Percentiles rank a stretch among this genome's conserved stretches.
These are phyloP conservation scores for Aspergillus sp. DNA, from an alignment of 2,329 filamentous ascomycete species.

Conservation along the genomic window DNA sequence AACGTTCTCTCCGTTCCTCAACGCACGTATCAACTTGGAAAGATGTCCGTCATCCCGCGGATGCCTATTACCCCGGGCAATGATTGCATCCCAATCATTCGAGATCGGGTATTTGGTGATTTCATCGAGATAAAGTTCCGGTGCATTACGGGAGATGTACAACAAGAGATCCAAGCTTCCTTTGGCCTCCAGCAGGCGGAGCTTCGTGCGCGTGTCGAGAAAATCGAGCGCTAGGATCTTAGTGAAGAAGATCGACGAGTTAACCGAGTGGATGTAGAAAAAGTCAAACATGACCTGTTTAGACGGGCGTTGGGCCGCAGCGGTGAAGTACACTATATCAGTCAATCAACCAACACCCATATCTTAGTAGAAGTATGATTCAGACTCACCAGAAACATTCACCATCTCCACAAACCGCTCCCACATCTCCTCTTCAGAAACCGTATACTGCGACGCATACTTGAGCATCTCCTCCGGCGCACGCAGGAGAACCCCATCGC, in stretches of 20 bases:
- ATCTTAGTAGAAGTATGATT: too few relatives aligned
- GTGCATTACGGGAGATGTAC: conserved; percentile 68
- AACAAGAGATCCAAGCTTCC: conserved; percentile 70
- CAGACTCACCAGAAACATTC: conserved; percentile 55
- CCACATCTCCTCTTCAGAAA: conserved; percentile 58
- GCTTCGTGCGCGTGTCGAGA: conserved; percentile 65
- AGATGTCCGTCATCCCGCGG: conserved; percentile 75
- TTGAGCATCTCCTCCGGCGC: conserved; percentile 64
- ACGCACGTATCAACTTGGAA: conserved; percentile 70
- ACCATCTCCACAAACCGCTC: conserved; percentile 67
- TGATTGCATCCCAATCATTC: conserved; percentile 47
- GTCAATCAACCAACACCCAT: too few relatives aligned
- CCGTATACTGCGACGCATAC: conserved; percentile 59
- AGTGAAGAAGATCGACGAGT: conserved; percentile 71
- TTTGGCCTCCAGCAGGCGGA: conserved; percentile 77
- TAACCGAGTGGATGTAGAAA: conserved; percentile 77
- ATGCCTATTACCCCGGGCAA: conserved; percentile 46
- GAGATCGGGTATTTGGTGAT: conserved; percentile 62
- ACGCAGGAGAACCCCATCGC: conserved; percentile 65
- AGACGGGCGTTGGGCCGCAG: conserved; percentile 61
- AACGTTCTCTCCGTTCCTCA: conserved; percentile 63
- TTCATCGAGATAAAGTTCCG: conserved; percentile 59
- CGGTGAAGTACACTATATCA: conserved; percentile 53
- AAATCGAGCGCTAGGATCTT: conserved; percentile 60
- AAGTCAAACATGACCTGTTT: conserved; percentile 79